A percentile compares a stretch with the other conserved stretches of the same genome.
Evolutionary conservation across 202 grass and related monocot species (phyloP).

Genomic region (Setaria viridis): DNA sequence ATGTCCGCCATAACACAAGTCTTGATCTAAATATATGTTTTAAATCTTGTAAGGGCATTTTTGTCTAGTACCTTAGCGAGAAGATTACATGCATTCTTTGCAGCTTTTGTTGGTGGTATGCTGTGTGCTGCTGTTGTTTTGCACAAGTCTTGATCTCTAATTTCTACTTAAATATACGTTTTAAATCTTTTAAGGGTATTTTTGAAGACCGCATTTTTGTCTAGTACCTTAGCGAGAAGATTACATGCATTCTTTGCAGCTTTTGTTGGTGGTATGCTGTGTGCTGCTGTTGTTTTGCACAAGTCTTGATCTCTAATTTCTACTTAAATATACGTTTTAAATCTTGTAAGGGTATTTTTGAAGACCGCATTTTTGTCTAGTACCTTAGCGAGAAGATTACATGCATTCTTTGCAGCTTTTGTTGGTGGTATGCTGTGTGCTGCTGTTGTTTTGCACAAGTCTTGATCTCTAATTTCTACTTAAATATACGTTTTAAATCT

Average conservation of each 20-base stretch:
- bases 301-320: neutral
- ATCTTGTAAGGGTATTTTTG: neutral
- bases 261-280: too few relatives aligned
- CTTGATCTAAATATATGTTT: neutral
- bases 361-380: neutral
- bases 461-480: neutral
- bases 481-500: neutral
- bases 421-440: conserved; percentile 11
- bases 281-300: neutral
- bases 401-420: conserved; percentile 9
- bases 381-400: neutral
- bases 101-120: too few relatives aligned
- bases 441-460: neutral
- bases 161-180: neutral
- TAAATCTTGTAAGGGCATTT: too few relatives aligned
- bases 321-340: neutral
- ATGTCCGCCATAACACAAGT: neutral
- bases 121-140: too few relatives aligned
- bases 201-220: too few relatives aligned
- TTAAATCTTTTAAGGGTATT: too few relatives aligned
- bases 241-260: too few relatives aligned
- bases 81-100: too few relatives aligned
- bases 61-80: too few relatives aligned
- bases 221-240: too few relatives aligned
- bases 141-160: neutral